Conservation (phyloP, 116 monocot genomes). For the Trichopus zeylanicus region DNA sequence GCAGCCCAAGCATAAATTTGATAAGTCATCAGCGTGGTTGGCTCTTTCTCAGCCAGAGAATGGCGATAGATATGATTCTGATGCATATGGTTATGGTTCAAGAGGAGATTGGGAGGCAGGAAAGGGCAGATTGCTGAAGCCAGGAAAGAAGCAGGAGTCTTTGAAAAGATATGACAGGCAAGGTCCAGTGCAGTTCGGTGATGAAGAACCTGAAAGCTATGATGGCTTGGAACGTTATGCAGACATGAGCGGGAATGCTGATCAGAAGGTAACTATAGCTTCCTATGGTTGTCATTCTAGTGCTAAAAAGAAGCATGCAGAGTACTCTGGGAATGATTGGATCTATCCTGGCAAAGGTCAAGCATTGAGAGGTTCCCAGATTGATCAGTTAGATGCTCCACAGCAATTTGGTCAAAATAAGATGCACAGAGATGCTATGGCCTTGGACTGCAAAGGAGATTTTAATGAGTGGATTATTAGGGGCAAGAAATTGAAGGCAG, state of each 20-base stretch:
- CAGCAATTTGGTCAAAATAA: conserved; percentile 1
- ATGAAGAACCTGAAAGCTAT: conserved; percentile 4
- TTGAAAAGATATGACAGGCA: conserved; percentile 9
- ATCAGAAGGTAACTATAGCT: conserved; percentile 34
- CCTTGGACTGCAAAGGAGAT: neutral
- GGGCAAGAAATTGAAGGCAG: conserved; percentile 28
- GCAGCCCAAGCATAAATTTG: too few relatives aligned
- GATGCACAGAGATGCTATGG: conserved; percentile 1
- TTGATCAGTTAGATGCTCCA: neutral
- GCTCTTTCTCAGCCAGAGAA: conserved; percentile 1
- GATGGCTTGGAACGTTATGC: neutral
- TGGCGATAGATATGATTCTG: conserved; percentile 12
- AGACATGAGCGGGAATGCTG: conserved; percentile 13
- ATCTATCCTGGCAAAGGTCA: conserved; percentile 6
- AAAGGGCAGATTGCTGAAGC: conserved; percentile 11
- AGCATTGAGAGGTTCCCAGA: conserved; percentile 12
- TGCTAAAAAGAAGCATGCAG: conserved; percentile 11
- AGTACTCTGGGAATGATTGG: conserved; percentile 19
- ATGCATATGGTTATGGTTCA: conserved; percentile 5
- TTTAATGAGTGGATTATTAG: conserved; percentile 18
- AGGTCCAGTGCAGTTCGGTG: conserved; percentile 2
- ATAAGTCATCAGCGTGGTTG: too few relatives aligned
- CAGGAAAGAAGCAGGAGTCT: conserved; percentile 26
- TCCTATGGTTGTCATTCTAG: conserved; percentile 23
- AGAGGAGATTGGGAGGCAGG: neutral